Percentiles rank a stretch among this genome's conserved stretches.
Conservation (phyloP, 805 yeast genomes). For the Priceomyces medius region DNA sequence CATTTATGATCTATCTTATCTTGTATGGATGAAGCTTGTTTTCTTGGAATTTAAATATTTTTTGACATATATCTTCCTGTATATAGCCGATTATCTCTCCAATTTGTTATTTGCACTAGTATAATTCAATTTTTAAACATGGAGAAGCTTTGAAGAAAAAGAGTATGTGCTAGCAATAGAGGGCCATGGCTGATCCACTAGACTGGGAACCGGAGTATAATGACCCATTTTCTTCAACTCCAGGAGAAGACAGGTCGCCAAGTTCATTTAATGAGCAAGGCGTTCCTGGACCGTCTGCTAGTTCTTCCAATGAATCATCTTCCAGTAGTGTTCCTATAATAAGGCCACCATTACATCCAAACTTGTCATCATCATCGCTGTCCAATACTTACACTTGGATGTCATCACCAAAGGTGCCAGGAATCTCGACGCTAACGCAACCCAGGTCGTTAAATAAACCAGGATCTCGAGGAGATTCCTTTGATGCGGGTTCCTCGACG, state of each 20-base stretch:
- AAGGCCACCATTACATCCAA: background rate
- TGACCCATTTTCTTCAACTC: background rate
- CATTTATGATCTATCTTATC: no score
- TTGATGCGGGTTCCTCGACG: background rate
- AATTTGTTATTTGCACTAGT: background rate
- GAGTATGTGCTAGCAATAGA: no score
- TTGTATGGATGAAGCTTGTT: no score
- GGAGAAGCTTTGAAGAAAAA: background rate
- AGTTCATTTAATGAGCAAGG: background rate
- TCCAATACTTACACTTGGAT: slow-evolving; percentile 3
- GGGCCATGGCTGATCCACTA: background rate
- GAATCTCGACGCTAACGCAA: slow-evolving; percentile 4
- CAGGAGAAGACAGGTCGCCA: background rate
- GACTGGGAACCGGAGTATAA: background rate
- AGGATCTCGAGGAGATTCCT: background rate
- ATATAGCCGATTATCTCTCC: no score
- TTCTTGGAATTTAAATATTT: no score
- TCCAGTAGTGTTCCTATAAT: background rate
- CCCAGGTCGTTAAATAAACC: background rate
- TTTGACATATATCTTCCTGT: no score
- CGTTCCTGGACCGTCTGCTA: background rate
- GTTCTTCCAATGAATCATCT: background rate
- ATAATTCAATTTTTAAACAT: background rate
- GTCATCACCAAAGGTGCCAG: slow-evolving; percentile 6
- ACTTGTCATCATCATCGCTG: background rate